Evolutionary conservation across 176 grass and related monocot species (phyloP).

Genomic region (Oryza rufipogon): DNA sequence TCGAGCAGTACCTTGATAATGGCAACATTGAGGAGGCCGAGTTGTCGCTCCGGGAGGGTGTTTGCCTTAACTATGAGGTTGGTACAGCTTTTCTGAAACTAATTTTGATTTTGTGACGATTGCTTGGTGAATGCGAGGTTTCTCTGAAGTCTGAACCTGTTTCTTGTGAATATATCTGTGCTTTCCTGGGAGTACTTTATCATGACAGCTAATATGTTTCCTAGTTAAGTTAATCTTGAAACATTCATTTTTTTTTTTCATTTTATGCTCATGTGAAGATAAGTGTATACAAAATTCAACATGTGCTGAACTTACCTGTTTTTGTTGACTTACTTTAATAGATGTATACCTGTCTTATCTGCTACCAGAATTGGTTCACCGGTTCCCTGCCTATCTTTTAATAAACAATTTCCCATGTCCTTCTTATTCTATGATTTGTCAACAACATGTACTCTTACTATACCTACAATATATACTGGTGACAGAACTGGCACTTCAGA

Average conservation of each 20-base stretch:
- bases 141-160: constrained; percentile 1
- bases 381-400: not conserved
- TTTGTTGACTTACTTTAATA: not conserved
- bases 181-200: constrained; percentile 31
- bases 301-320: not conserved
- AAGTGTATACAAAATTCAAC: constrained; percentile 4
- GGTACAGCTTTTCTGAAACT: constrained; percentile 28
- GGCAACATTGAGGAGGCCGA: constrained; percentile 87
- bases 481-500: not conserved
- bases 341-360: constrained; percentile 15
- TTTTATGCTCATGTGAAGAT: constrained; percentile 23
- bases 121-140: constrained; percentile 17
- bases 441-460: not conserved
- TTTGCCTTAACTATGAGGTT: constrained; percentile 86
- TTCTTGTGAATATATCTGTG: constrained; percentile 23
- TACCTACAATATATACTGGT: not conserved
- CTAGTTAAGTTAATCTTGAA: not conserved
- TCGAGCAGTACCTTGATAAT: constrained; percentile 57
- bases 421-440: not conserved
- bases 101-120: constrained; percentile 15
- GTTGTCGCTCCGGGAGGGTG: constrained; percentile 78
- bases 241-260: not conserved
- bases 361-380: not conserved
- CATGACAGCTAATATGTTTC: not conserved
- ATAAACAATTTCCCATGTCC: not conserved